Evolutionary conservation across 1,284 basidiomycete species (phyloP), one percentile per base, ranked within the genome.

Genomic region (Cutaneotrichosporon daszewskae): DNA sequence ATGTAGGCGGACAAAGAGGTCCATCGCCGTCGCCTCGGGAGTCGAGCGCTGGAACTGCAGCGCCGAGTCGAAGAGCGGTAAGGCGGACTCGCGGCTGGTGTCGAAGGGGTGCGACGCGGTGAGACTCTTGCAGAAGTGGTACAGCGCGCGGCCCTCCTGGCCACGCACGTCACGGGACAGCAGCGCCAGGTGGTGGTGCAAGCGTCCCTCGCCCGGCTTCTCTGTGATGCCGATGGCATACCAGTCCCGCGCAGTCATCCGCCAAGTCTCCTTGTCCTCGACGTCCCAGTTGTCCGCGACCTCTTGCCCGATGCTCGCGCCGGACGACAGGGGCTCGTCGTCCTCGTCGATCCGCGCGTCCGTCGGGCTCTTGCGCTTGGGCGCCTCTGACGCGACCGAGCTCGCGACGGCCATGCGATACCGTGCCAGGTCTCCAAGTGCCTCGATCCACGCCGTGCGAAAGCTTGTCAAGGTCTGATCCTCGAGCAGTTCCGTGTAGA

Each of bases 91-190:
- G 19, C 88, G 83, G 5, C 90, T 85, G 0, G 83, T 85, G 10
- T 77, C 66, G 68, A 89, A 95, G 0, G 90, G 86, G 59, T 94
- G 89, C 0, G 86, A 77, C 6, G 87, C 82, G n/a, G 85, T 87
- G 76, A 97, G 80, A 62, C 88, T 94, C 73, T 96, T 96, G n/a
- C 83, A 79, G 56, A 92, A 94, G 68, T 96, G 94, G 66, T 98
- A 94, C 10, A 96, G 76, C 0, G 83, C 82, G 8, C 83, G 76
- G n/a, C 92, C 69, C 54, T 95, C 91, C 57, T 94, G 87, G 1
- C 78, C 79, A 46, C 85, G 83, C 17, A 79, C 79, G 59, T 91
- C 87, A 18, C 85, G 76, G 58, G 83, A 85, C 37, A 98, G 75
- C 45, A 95, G 70, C 2, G 90, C 95, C n/a, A 98, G 73, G 64